Percentiles rank a stretch among this genome's conserved stretches.
Conservation (phyloP, 305 asterid genomes). For the Fraxinus dipetala region DNA sequence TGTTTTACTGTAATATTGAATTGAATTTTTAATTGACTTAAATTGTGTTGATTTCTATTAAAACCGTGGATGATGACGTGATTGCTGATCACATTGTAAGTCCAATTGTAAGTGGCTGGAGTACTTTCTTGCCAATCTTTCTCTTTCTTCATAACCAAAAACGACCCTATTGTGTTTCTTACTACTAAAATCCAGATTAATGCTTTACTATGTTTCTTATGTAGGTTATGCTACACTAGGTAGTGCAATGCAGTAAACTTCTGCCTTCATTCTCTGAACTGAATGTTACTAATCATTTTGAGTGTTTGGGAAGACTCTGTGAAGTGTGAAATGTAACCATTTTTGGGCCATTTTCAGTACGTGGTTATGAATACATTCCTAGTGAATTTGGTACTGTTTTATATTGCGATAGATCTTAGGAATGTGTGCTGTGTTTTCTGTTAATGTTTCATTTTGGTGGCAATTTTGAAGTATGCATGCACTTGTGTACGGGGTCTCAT, state of each 20-base stretch:
- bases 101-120: not conserved
- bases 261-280: not conserved
- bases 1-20: not conserved
- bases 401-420: not conserved
- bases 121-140: not conserved
- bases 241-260: not conserved
- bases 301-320: not conserved
- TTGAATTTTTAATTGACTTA: conserved; percentile 10
- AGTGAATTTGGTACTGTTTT: not conserved
- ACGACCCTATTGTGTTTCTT: not conserved
- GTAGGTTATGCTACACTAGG: not conserved
- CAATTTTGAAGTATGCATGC: not conserved
- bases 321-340: not conserved
- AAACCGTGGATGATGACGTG: not conserved
- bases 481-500: not conserved
- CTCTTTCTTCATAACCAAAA: not conserved
- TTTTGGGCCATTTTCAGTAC: not conserved
- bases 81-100: conserved; percentile 11
- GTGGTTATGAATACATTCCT: not conserved
- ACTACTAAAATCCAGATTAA: not conserved
- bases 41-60: not conserved
- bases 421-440: not conserved
- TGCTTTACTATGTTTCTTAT: not conserved
- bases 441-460: not conserved
- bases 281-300: not conserved